A percentile compares a stretch with the other conserved stretches of the same genome.
Evolutionary conservation across 805 yeast genomes (phyloP).

Genomic region (Yamadazyma sp.): DNA sequence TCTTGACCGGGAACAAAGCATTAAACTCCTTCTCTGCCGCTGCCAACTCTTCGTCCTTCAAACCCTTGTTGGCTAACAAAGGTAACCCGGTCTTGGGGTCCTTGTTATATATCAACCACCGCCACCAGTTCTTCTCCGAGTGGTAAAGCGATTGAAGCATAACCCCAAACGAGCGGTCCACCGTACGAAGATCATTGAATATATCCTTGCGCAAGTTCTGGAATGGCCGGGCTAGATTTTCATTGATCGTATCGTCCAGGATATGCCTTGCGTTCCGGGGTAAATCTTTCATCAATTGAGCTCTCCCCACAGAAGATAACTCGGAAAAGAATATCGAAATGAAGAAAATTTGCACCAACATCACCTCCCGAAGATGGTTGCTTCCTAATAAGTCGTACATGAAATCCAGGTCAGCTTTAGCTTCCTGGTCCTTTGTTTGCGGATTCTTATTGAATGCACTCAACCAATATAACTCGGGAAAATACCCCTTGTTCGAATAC

Average conservation of each 20-base stretch:
- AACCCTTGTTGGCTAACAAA: slow-evolving; percentile 23
- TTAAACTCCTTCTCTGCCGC: slow-evolving; percentile 19
- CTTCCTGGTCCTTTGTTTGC: slow-evolving; percentile 17
- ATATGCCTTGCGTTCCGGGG: slow-evolving; percentile 36
- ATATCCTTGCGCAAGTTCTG: slow-evolving; percentile 29
- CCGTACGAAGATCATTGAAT: slow-evolving; percentile 18
- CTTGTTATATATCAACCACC: slow-evolving; percentile 40
- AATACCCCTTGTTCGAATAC: slow-evolving; percentile 22
- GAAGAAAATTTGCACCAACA: slow-evolving; percentile 32
- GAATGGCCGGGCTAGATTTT: slow-evolving; percentile 13
- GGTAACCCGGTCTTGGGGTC: slow-evolving; percentile 30
- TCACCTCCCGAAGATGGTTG: slow-evolving; percentile 26
- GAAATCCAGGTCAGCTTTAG: slow-evolving; percentile 24
- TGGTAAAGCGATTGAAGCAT: slow-evolving; percentile 26
- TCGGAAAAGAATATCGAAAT: slow-evolving; percentile 32
- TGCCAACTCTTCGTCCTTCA: slow-evolving; percentile 19
- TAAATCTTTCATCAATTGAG: slow-evolving; percentile 20
- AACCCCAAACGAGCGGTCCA: slow-evolving; percentile 28
- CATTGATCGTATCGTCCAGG: slow-evolving; percentile 26
- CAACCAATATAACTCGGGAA: slow-evolving; percentile 38
- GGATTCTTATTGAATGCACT: slow-evolving; percentile 27
- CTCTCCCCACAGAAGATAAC: slow-evolving; percentile 23
- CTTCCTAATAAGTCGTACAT: slow-evolving; percentile 26
- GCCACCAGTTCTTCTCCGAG: slow-evolving; percentile 40
- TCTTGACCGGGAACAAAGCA: slow-evolving; percentile 27